These are phyloP conservation scores for Paraphaeosphaeria minitans DNA, from an alignment of 2,329 filamentous ascomycete genomes.

Conservation along the genomic window DNA sequence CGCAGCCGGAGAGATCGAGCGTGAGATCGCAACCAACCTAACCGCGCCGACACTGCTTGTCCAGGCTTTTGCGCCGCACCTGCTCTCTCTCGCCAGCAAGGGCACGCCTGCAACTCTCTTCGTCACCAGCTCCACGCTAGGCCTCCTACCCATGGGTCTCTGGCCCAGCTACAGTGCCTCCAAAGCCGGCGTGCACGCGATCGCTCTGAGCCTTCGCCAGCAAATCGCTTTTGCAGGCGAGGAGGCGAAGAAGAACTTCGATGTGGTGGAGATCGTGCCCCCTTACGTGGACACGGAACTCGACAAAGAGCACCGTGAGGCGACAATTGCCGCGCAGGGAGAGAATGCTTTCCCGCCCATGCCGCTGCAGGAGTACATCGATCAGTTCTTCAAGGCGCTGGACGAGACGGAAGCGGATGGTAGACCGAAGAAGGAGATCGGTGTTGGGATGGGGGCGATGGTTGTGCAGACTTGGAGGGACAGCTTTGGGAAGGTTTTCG, in stretches of 20 bases:
- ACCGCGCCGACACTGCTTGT: conserved; percentile 10
- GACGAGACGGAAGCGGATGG: conserved; percentile 13
- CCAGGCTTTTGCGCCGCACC: conserved; percentile 8
- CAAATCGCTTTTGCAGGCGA: conserved; percentile 10
- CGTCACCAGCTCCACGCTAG: conserved; percentile 1
- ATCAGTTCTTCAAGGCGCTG: conserved; percentile 9
- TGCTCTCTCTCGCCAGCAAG: not conserved
- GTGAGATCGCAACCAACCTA: conserved; percentile 13
- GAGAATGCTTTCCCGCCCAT: conserved; percentile 35
- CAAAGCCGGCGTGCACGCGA: conserved; percentile 14
- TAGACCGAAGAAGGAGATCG: conserved; percentile 15
- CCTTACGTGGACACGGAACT: conserved; percentile 47
- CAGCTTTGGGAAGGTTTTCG: conserved; percentile 13
- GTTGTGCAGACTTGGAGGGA: conserved; percentile 16
- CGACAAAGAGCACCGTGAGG: conserved; percentile 32
- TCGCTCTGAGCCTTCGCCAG: conserved; percentile 11
- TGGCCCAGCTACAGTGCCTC: conserved; percentile 12
- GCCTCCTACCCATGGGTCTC: conserved; percentile 6
- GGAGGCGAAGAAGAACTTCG: conserved; percentile 28
- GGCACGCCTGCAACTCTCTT: conserved; percentile 4
- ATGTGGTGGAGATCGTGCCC: conserved; percentile 45
- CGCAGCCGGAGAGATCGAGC: not conserved
- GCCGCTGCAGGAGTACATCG: conserved; percentile 40
- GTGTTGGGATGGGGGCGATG: conserved; percentile 11
- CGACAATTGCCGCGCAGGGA: conserved; percentile 16